Percentiles rank a stretch among this genome's conserved stretches.
Conservation (phyloP, 1,284 basidiomycete species). For the Fomitiporia mediterranea region DNA sequence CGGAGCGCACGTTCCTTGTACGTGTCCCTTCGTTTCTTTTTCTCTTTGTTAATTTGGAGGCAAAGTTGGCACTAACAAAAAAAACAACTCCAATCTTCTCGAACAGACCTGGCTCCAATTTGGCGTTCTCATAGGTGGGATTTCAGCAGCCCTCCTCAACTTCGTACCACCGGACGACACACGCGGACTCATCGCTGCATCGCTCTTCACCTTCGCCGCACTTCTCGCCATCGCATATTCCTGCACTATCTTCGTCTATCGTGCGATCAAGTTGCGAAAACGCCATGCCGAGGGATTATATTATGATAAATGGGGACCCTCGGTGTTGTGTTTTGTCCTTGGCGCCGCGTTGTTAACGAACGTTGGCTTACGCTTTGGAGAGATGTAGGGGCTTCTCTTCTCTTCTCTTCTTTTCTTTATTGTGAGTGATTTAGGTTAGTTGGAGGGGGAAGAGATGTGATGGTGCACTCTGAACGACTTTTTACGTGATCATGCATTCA, state of each 20-base stretch:
- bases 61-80: no score
- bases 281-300: slow-evolving; percentile 78
- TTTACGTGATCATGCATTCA: no score
- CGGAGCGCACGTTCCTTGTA: slow-evolving; percentile 87
- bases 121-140: slow-evolving; percentile 82
- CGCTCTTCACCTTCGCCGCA: slow-evolving; percentile 85
- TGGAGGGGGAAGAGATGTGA: no score
- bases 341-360: slow-evolving; percentile 74
- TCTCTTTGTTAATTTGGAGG: background rate
- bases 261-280: slow-evolving; percentile 71
- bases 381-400: slow-evolving; percentile 30
- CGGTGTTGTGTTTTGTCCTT: slow-evolving; percentile 66
- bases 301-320: slow-evolving; percentile 87
- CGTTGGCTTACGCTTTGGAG: slow-evolving; percentile 54
- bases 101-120: slow-evolving; percentile 90
- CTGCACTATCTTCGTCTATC: slow-evolving; percentile 83
- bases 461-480: no score
- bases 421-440: background rate
- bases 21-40: slow-evolving; percentile 32
- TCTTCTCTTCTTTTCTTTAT: no score
- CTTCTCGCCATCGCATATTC: slow-evolving; percentile 89
- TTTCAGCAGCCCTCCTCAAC: slow-evolving; percentile 89
- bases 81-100: no score
- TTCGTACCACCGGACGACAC: slow-evolving; percentile 76
- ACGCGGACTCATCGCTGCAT: slow-evolving; percentile 78